phyloP scores from a whole-genome alignment of 805 yeast genomes.

The Candida railenensis region DNA sequence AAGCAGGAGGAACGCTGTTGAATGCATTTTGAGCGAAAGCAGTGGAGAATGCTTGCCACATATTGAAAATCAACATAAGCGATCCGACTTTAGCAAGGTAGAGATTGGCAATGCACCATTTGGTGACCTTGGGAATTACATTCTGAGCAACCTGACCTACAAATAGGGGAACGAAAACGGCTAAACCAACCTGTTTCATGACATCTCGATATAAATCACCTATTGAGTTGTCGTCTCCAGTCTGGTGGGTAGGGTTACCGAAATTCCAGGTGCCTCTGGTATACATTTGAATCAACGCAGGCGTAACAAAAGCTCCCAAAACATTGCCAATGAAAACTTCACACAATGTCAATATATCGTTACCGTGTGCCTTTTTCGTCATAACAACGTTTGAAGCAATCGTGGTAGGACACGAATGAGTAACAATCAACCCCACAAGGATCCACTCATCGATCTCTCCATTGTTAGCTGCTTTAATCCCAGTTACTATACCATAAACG shows the following conservation, averaged over 20 bases:
- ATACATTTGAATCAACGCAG: constrained; percentile 77
- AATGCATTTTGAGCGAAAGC: constrained; percentile 85
- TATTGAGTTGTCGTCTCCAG: constrained; percentile 45
- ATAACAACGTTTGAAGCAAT: constrained; percentile 90
- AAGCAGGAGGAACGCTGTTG: constrained; percentile 61
- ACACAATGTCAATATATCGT: constrained; percentile 72
- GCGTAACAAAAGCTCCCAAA: constrained; percentile 84
- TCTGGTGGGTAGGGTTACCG: constrained; percentile 66
- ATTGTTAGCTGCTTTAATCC: constrained; percentile 59
- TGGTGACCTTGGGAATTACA: constrained; percentile 60
- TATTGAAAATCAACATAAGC: constrained; percentile 72
- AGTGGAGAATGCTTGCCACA: constrained; percentile 80
- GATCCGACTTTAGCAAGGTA: constrained; percentile 72
- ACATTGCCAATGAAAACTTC: constrained; percentile 86
- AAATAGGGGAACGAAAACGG: constrained; percentile 80
- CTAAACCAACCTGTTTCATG: constrained; percentile 83
- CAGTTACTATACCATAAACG: constrained; percentile 71
- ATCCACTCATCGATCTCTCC: constrained; percentile 70
- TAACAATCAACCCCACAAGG: constrained; percentile 75
- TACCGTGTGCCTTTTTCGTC: constrained; percentile 86
- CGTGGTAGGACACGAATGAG: constrained; percentile 89
- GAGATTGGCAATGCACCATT: constrained; percentile 58
- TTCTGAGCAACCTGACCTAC: constrained; percentile 87
- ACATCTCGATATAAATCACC: constrained; percentile 64
- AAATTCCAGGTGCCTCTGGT: constrained; percentile 59